Percentiles rank a stretch among this genome's conserved stretches.
Evolutionary conservation across 495 filamentous ascomycete genomes (phyloP).

Genomic region (Penicillium salamii): DNA sequence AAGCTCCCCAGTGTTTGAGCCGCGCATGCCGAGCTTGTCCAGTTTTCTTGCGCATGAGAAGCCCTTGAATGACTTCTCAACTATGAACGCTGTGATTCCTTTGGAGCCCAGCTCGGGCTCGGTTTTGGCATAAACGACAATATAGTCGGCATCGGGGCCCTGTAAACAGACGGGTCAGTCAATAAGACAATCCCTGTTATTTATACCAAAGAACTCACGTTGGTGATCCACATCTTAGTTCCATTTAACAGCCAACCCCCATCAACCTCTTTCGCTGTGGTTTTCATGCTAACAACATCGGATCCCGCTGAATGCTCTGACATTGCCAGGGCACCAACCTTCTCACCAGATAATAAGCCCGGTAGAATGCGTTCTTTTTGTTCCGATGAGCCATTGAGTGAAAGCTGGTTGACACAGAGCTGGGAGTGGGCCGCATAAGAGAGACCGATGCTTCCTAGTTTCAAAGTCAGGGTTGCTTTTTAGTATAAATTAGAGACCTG

Average conservation of each 20-base stretch:
- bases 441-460: slow-evolving; percentile 77
- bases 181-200: no score
- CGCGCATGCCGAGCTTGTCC: slow-evolving; percentile 98
- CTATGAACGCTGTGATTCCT: slow-evolving; percentile 93
- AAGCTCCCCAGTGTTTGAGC: slow-evolving; percentile 93
- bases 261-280: slow-evolving; percentile 71
- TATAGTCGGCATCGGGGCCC: slow-evolving; percentile 86
- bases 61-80: slow-evolving; percentile 68
- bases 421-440: slow-evolving; percentile 96
- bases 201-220: slow-evolving; percentile 46
- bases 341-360: slow-evolving; percentile 74
- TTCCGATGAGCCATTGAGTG: slow-evolving; percentile 74
- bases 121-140: slow-evolving; percentile 96
- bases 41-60: slow-evolving; percentile 89
- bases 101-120: slow-evolving; percentile 75
- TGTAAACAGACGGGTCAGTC: slow-evolving; percentile 14
- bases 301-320: slow-evolving; percentile 86
- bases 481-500: neutral
- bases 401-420: slow-evolving; percentile 94
- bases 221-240: slow-evolving; percentile 99
- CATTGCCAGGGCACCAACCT: slow-evolving; percentile 92
- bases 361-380: slow-evolving; percentile 84
- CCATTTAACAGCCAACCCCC: slow-evolving; percentile 86
- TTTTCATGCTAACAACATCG: slow-evolving; percentile 96
- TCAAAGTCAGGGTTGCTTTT: neutral